Evolutionary conservation across 495 filamentous ascomycete species (phyloP), one percentile per base, ranked within the genome.

Genomic region (Symbiotaphrina buchneri): DNA sequence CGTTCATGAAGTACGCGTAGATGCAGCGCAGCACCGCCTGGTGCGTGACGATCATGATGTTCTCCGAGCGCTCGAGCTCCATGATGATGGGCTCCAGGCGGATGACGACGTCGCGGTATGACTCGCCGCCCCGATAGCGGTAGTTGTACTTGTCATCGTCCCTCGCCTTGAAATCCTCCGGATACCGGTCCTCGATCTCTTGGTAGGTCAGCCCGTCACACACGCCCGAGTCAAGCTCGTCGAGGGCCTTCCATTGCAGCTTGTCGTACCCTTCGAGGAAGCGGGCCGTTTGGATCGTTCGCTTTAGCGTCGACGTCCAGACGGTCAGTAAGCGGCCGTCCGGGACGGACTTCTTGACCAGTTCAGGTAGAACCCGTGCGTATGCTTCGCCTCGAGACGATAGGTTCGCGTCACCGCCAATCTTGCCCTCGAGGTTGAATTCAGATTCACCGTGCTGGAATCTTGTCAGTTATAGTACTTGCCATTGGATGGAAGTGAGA

Each of bases 141-240:
- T 97, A 97, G 55, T 97, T 97, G 61, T 94, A 79, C 52, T 97
- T 97, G 53, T 97, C 87, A 35, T 93, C 79, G 47, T 97, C 87
- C 27, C 87, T 73, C 11, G 84, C 82, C 18, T 65, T 63, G 51
- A 97, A 97, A 53, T 97, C 87, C 37, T 93, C 82, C 0, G 87
- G 87, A 47, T 92, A 94, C 35, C 59, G 50, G 37, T 83, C 65
- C 39, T 81, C 78, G 47, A 97, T 94, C 46, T 95, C 71, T 38
- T 80, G 71, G 52, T 97, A 81, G 10, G 87, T 97, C 51, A 95
- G 67, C 31, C 84, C 82, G 41, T 97, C 87, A 53, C 87, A 97
- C 16, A 95, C 79, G 18, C 87, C 87, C 0, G 79, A 82, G 48
- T 97, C 87, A 7, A 97, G 72, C 54, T 97, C 87, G 48, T 97